These are phyloP conservation scores for Tuber melanosporum DNA, from an alignment of 495 filamentous ascomycete species.

Conservation along the genomic window DNA sequence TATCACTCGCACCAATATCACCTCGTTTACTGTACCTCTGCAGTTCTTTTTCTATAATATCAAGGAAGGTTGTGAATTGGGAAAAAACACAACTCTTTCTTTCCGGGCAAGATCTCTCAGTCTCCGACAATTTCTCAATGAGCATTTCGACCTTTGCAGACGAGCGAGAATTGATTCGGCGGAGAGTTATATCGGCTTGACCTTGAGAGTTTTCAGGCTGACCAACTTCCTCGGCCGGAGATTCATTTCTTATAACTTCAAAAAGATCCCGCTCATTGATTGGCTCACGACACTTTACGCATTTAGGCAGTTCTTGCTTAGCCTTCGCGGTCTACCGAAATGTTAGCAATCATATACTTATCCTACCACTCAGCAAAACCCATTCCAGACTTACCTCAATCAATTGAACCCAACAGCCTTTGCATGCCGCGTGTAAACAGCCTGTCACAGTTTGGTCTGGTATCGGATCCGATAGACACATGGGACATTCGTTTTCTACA, in stretches of 20 bases:
- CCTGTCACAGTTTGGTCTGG: constrained; percentile 85
- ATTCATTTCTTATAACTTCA: constrained; percentile 63
- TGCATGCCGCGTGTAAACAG: constrained; percentile 96
- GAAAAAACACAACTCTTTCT: constrained; percentile 93
- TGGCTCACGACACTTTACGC: constrained; percentile 80
- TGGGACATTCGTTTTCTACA: constrained; percentile 80
- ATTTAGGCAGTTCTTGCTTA: constrained; percentile 65
- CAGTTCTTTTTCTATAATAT: constrained; percentile 77
- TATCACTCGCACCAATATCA: constrained; percentile 6
- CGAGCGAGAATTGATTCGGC: constrained; percentile 63
- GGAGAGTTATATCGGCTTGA: constrained; percentile 57
- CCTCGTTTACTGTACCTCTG: constrained; percentile 44
- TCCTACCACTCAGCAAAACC: neutral
- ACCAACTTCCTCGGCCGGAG: constrained; percentile 47
- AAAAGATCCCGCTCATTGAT: constrained; percentile 82
- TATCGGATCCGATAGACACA: constrained; percentile 93
- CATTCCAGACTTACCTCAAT: constrained; percentile 49
- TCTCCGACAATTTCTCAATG: constrained; percentile 61
- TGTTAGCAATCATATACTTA: constrained; percentile 14
- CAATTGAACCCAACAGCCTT: constrained; percentile 78
- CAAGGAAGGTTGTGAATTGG: constrained; percentile 94
- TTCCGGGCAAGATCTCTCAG: constrained; percentile 54
- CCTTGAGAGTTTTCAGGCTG: constrained; percentile 35
- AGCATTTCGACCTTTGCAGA: constrained; percentile 83
- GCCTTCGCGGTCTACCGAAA: constrained; percentile 62